Evolutionary conservation across 805 yeast species (phyloP), one percentile per base, ranked within the genome.

Genomic region (Yarrowia sp.): DNA sequence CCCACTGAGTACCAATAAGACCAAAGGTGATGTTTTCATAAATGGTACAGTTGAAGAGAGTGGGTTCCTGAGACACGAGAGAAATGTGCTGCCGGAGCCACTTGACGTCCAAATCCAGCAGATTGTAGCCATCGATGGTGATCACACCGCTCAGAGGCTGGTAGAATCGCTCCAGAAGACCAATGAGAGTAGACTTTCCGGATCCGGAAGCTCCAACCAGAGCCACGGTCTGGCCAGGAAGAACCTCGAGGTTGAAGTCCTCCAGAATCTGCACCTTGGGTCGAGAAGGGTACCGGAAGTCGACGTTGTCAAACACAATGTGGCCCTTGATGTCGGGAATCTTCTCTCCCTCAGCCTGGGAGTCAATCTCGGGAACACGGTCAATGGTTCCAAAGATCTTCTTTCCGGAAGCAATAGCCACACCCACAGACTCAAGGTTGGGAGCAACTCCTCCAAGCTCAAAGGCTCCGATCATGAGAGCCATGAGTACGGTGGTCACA

Each of bases 121-220:
- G 86, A 73, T 93, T 96, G 70, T 87, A 88, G 9, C 97, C 97
- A 77, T 95, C 97, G 53, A 94, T 84, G 24, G 87, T 78, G 68
- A 94, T 88, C 52, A 88, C 78, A 24, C 98, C 98, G 8, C 83
- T 79, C 33, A 81, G 79, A 1, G 92, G 90, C 73, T 92, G 95
- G 78, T 93, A 94, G 76, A 94, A 94, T 71, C 98, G 82, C 79
- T 92, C 96, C 0, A 92, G 88, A 38, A 94, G 79, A 73, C 93
- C 87, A 70, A 94, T 81, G 49, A 94, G 85, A 0, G 99, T 94
- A 0, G 97, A 92, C 79, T 94, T 94, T 42, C 99, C 99, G 72
- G 94, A 88, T 3, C 99, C 99, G 1, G 96, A 90, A 7, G 97
- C 96, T 1, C 99, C 99, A 15, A 94, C 99, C 71, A 94, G 85